These are phyloP conservation scores for Tetrahymena thermophila DNA, from an alignment of 73 alveolate genomes.

Conservation along the genomic window DNA sequence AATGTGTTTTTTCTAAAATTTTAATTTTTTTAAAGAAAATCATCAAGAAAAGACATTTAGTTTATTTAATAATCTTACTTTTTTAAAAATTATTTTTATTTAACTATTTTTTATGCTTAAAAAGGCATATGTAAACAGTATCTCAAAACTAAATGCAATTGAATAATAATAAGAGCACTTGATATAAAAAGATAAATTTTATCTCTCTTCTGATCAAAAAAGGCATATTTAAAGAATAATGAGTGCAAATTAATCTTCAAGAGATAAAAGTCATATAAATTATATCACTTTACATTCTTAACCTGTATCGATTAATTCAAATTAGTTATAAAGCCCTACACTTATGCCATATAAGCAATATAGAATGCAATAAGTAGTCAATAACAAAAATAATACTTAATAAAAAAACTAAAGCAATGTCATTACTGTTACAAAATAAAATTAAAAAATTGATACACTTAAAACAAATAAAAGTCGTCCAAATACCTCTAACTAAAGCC, in stretches of 20 bases:
- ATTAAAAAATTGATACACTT: not conserved
- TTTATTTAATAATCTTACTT: too few species aligned
- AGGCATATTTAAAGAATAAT: not conserved
- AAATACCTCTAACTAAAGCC: not conserved
- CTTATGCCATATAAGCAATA: not conserved
- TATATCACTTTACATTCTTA: not conserved
- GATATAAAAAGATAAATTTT: not conserved
- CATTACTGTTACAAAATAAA: not conserved
- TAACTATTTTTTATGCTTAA: too few species aligned
- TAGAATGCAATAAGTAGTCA: not conserved
- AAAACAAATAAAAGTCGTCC: not conserved
- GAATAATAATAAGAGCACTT: not conserved
- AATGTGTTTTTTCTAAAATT: too few species aligned
- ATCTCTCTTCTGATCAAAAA: not conserved
- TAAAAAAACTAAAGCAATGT: not conserved
- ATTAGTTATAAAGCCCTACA: not conserved
- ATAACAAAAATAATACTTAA: not conserved
- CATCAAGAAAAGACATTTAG: too few species aligned
- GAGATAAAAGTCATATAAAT: not conserved
- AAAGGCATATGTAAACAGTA: not conserved
- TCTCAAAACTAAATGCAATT: not conserved
- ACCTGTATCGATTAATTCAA: not conserved
- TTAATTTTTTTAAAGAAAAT: too few species aligned
- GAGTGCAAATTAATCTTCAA: not conserved
- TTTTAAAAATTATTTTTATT: too few species aligned